Conservation (phyloP, 257 asterid species). For the Schizonepeta tenuifolia region DNA sequence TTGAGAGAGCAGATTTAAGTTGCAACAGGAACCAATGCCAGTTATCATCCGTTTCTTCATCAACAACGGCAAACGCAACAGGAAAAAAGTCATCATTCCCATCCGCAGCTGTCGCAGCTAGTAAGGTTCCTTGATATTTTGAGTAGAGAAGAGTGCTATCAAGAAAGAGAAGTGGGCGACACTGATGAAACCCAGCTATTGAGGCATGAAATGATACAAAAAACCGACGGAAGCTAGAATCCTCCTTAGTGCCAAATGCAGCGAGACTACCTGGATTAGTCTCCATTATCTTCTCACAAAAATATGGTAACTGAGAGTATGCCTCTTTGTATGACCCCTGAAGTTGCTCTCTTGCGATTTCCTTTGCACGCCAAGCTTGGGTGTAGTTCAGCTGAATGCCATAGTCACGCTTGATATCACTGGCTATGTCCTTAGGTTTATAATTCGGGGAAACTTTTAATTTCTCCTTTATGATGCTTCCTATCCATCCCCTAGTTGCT, state of each 20-base stretch:
- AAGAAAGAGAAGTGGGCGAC: constrained; percentile 95
- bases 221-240: constrained; percentile 83
- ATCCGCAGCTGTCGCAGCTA: constrained; percentile 92
- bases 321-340: constrained; percentile 98
- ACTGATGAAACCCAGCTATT: constrained; percentile 78
- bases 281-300: constrained; percentile 88
- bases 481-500: constrained; percentile 98
- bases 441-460: constrained; percentile 85
- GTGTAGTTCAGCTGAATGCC: constrained; percentile 97
- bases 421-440: constrained; percentile 93
- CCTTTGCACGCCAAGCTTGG: constrained; percentile 99
- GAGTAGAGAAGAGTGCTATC: constrained; percentile 95
- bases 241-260: constrained; percentile 83
- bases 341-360: constrained; percentile 97
- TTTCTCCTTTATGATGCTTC: constrained; percentile 91
- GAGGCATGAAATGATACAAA: constrained; percentile 93
- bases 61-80: constrained; percentile 94
- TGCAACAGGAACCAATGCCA: constrained; percentile 97
- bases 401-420: constrained; percentile 93
- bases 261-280: constrained; percentile 95
- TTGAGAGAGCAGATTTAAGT: constrained; percentile 75
- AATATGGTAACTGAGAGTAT: constrained; percentile 78
- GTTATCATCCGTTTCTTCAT: constrained; percentile 86
- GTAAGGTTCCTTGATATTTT: constrained; percentile 85
- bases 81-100: constrained; percentile 94